These are phyloP conservation scores for Prunus persica DNA, from an alignment of 306 rosid species.

Conservation along the genomic window Prunus_persica_NCBIv2 NC_034009.1:35177501-35178000, in stretches of 20 bases:
- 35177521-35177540: not conserved
- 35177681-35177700: constrained; percentile 8
- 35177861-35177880: constrained; percentile 40
- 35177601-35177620: constrained; percentile 42
- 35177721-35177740: not conserved
- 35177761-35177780: constrained; percentile 6
- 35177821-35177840: constrained; percentile 43
- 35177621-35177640: constrained; percentile 42
- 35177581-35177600: constrained; percentile 46
- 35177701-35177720: not conserved
- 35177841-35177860: constrained; percentile 43
- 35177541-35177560: not conserved
- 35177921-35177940: not conserved
- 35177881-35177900: constrained; percentile 24
- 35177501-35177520: not conserved
- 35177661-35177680: constrained; percentile 45
- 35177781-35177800: constrained; percentile 39
- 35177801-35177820: constrained; percentile 39
- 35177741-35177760: not conserved
- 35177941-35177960: not conserved
- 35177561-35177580: constrained; percentile 24
- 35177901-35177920: not conserved
- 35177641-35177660: constrained; percentile 39
- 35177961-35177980: constrained; percentile 29
- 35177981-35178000: constrained; percentile 31